phyloP scores from a whole-genome alignment of 306 rosid species.

The Lathyrus sativus region DNA sequence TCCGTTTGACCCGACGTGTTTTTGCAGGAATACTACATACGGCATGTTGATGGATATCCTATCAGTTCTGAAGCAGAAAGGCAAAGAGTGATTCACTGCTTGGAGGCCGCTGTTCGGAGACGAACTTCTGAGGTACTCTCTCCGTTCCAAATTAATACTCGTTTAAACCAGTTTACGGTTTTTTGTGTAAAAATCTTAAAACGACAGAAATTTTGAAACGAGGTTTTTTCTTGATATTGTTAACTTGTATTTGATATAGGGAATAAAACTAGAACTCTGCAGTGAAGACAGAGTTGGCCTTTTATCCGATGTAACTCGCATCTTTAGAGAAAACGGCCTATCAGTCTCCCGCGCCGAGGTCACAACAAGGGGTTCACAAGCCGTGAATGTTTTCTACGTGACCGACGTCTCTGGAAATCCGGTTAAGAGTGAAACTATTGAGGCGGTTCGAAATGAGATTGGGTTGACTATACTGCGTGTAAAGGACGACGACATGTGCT shows the following conservation, averaged over 20 bases:
- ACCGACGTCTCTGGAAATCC: conserved; percentile 74
- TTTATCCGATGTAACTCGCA: conserved; percentile 90
- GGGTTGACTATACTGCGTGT: conserved; percentile 70
- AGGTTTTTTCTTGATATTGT: conserved; percentile 10
- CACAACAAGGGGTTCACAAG: conserved; percentile 75
- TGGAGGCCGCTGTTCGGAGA: conserved; percentile 92
- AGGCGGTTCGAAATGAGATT: conserved; percentile 84
- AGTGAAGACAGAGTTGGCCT: conserved; percentile 89
- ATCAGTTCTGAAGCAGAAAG: conserved; percentile 91
- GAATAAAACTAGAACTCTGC: conserved; percentile 83
- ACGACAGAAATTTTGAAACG: background rate
- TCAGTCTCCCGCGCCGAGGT: conserved; percentile 92
- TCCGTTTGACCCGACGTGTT: background rate
- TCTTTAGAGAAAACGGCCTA: conserved; percentile 93
- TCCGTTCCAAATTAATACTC: background rate
- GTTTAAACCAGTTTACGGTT: background rate
- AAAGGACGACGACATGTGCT: conserved; percentile 57
- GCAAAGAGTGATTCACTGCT: conserved; percentile 88
- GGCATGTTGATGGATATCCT: conserved; percentile 88
- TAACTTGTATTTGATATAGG: conserved; percentile 53
- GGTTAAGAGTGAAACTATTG: conserved; percentile 85
- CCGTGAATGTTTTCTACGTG: conserved; percentile 85
- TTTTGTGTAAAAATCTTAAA: background rate
- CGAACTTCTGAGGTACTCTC: conserved; percentile 76
- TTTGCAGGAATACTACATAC: conserved; percentile 77